phyloP scores from a whole-genome alignment of 1,284 basidiomycete genomes.

The Heliocybe sulcata region DNA sequence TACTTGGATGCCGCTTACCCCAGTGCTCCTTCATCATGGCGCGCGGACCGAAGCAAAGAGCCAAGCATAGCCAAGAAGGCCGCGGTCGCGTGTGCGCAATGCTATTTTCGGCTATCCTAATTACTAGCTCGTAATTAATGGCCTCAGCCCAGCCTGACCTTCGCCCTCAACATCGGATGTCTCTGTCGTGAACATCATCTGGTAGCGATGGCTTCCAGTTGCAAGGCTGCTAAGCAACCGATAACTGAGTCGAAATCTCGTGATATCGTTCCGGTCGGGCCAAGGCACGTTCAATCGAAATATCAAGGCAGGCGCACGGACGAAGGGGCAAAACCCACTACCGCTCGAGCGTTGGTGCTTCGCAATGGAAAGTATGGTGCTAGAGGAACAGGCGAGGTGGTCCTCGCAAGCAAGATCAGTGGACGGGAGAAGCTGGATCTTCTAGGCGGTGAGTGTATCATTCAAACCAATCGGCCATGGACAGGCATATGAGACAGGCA shows the following conservation, averaged over 20 bases:
- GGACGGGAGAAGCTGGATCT: slow-evolving; percentile 75
- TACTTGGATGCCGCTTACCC: too few species aligned
- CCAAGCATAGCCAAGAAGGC: too few species aligned
- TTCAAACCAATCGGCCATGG: neutral
- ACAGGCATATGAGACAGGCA: neutral
- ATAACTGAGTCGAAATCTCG: slow-evolving; percentile 22
- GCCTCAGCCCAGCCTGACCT: too few species aligned
- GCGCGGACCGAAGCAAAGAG: too few species aligned
- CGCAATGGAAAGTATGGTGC: slow-evolving; percentile 69
- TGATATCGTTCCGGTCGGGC: slow-evolving; percentile 48
- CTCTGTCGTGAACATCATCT: neutral
- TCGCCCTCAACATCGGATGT: too few species aligned
- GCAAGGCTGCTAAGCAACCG: slow-evolving; percentile 14
- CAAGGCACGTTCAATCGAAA: slow-evolving; percentile 39
- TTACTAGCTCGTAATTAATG: too few species aligned
- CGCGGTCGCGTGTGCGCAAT: too few species aligned
- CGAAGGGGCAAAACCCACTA: slow-evolving; percentile 50
- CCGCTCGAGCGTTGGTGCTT: slow-evolving; percentile 61
- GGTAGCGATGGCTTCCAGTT: neutral
- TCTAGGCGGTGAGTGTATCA: slow-evolving; percentile 47
- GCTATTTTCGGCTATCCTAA: too few species aligned
- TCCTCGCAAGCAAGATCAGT: slow-evolving; percentile 47
- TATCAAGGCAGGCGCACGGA: slow-evolving; percentile 30
- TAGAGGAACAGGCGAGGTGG: slow-evolving; percentile 59
- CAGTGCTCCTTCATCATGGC: too few species aligned